Evolutionary conservation across 345 rosid genomes (phyloP), one percentile per base, ranked within the genome.

Genomic region (Anastatica hierochuntica): DNA sequence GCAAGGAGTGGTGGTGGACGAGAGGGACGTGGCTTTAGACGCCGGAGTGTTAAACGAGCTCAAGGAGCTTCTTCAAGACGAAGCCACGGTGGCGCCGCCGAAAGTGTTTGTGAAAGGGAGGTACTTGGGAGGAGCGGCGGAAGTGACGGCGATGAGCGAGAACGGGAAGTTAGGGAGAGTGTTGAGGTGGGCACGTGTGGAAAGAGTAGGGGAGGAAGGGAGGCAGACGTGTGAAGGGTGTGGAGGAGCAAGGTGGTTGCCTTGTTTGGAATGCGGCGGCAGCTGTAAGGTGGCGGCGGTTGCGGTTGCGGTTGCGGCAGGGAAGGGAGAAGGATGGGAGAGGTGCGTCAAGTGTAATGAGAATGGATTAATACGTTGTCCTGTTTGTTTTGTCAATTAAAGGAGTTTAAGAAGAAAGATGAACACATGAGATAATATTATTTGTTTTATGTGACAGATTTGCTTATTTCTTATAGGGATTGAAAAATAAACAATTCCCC

Each of bases 211-310:
- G 26, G 94, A 79, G 11, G 63, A 73, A 19, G 95, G 94, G 49
- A 73, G 90, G 63, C 78, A 52, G 14, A 82, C 76, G 59, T 92
- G 98, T 10, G 90, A 74, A 51, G 90, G 90, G 9, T 83, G 98
- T n/a, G 94, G 96, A 3, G 98, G 90, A 27, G 90, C 82, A 0
- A 72, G 90, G 68, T 92, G 90, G 56, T 75, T 85, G 65, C 94
- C 95, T 11, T 92, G 98, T 69, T 39, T 81, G 52, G 90, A 78
- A 0, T 88, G 98, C 21, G 85, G 90, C 1, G 98, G 98, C 21
- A 88, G 97, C 37, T 79, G 95, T 23, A 92, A 81, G 79, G 82
- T 92, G 38, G 51, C 62, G 14, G 49, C 70, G 20, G 15, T 82
- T 39, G 56, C 62, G 38, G 51, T 56, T 12, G 49, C 70, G 20